These are phyloP conservation scores for Paraconiothyrium sp. DNA, from an alignment of 2,329 filamentous ascomycete species.

Conservation along the genomic window DNA sequence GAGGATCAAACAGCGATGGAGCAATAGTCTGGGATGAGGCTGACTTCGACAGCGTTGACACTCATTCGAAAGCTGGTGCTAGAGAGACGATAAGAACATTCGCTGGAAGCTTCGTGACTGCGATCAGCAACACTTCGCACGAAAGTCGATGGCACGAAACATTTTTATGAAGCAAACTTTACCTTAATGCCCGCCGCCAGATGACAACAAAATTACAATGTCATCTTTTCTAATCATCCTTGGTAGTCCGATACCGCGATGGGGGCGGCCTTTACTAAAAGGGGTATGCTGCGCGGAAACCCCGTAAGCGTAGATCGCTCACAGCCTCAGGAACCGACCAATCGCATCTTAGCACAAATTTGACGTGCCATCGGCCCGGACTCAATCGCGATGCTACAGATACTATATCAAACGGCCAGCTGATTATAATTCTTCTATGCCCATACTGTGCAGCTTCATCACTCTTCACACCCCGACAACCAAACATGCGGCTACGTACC, in stretches of 20 bases:
- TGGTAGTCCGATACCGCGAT: not conserved
- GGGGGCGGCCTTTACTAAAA: not conserved
- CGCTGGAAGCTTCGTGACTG: no score
- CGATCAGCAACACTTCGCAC: no score
- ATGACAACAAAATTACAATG: not conserved
- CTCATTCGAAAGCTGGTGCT: no score
- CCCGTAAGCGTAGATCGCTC: not conserved
- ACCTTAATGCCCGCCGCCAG: not conserved
- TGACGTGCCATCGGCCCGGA: not conserved
- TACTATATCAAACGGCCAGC: not conserved
- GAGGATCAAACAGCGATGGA: no score
- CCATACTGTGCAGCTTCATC: not conserved
- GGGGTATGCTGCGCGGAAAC: not conserved
- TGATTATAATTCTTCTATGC: not conserved
- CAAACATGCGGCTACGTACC: conserved; percentile 3
- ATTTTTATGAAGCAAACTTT: not conserved
- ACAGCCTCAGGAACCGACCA: not conserved
- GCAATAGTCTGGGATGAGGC: no score
- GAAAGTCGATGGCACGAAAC: not conserved
- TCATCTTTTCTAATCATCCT: not conserved
- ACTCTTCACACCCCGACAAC: not conserved
- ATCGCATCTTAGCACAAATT: not conserved
- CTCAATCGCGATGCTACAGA: not conserved
- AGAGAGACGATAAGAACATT: no score
- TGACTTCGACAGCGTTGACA: no score